Evolutionary conservation across 2,329 filamentous ascomycete genomes (phyloP), one percentile per base, ranked within the genome.

Genomic region (Talaromyces sp.): DNA sequence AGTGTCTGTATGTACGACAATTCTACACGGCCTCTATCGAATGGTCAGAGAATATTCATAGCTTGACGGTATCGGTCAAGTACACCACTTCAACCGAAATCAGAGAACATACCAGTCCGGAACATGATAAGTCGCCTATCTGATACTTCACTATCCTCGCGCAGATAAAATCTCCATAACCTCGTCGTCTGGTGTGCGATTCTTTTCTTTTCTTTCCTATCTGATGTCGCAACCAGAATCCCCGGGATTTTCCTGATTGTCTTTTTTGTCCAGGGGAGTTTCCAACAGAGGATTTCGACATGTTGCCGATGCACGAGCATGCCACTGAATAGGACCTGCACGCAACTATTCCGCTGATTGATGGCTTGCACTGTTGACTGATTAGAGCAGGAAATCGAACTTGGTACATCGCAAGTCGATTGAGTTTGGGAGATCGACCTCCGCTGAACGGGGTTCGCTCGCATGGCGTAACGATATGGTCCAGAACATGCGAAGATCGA

Each of bases 321-420:
- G 60, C 56, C n/a, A 60, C 65, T 79, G 35, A 78, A 77, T 1
- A 78, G 77, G 2, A 78, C 80, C 6, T 94, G 65, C 84, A 95
- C 67, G 83, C 94, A 74, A 94, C 89, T 0, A 80, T 96, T 50
- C 86, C 89, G 65, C 94, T 96, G 89, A 96, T 96, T n/a, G n/a
- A n/a, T n/a, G 88, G 84, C 90, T 1, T 89, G 94, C 69, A 96
- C 91, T 0, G 92, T n/a, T n/a, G n/a, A 88, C 0, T 87, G 88
- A 0, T 78, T 95, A 13, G 91, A 96, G 71, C 82, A 55, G 13
- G 36, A 48, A 11, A 60, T 52, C 4, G 41, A 45, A 36, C 43
- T 89, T 67, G 89, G 90, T 33, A 84, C 89, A 5, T 85, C 87
- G 0, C 93, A 85, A 68, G 91, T 61, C 33, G 73, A 77, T 51